Percentiles rank a stretch among this genome's conserved stretches.
Conservation (phyloP, 495 filamentous ascomycete genomes). For the Penicillium paxilli region DNA sequence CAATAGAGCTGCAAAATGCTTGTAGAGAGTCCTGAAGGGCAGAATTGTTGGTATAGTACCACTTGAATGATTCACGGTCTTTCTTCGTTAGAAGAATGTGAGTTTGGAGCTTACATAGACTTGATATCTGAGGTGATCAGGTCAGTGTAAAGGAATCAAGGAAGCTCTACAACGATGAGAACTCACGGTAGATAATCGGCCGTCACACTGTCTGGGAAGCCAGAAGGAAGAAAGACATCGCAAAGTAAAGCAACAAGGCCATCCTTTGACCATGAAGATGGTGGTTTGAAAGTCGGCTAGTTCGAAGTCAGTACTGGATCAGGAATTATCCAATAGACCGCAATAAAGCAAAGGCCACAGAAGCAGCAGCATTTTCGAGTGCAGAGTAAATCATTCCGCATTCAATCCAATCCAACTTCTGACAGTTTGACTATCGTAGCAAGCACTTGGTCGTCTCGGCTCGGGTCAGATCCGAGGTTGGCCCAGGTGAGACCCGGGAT, state of each 20-base stretch:
- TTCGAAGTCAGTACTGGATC: neutral
- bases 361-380: neutral
- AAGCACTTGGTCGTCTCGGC: no score
- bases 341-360: neutral
- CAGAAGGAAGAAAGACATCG: conserved; percentile 81
- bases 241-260: conserved; percentile 30
- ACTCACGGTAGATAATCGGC: conserved; percentile 82
- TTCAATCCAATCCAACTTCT: no score
- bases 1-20: conserved; percentile 93
- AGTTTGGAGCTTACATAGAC: conserved; percentile 48
- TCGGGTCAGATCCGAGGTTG: neutral
- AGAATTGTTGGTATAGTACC: neutral
- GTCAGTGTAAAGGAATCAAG: neutral
- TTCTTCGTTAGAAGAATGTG: no score
- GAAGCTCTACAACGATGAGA: neutral
- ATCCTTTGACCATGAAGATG: conserved; percentile 32
- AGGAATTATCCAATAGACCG: neutral
- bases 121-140: conserved; percentile 60
- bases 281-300: conserved; percentile 8
- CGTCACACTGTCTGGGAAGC: conserved; percentile 89
- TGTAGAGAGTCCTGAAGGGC: conserved; percentile 79
- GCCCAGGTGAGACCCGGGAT: neutral
- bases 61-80: no score
- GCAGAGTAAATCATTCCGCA: no score
- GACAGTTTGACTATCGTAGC: no score